A percentile compares a stretch with the other conserved stretches of the same genome.
These are phyloP conservation scores for Alternaria postmessia DNA, from an alignment of 2,329 filamentous ascomycete species.

Conservation along the genomic window DNA sequence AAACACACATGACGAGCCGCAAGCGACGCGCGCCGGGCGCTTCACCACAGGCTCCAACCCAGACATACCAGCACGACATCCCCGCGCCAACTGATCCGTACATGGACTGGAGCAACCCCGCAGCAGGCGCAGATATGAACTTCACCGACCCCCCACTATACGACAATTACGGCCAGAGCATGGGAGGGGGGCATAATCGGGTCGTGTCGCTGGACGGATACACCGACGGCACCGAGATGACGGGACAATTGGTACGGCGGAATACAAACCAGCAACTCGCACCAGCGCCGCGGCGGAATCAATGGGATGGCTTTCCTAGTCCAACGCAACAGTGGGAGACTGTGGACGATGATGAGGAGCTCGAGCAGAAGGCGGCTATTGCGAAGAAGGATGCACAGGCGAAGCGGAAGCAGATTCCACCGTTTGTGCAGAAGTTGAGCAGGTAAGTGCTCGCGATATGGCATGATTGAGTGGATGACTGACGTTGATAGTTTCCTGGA, in stretches of 20 bases:
- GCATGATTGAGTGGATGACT: conserved; percentile 1
- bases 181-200: conserved; percentile 35
- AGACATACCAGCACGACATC: conserved; percentile 56
- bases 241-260: conserved; percentile 57
- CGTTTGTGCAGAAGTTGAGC: conserved; percentile 97
- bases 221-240: conserved; percentile 33
- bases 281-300: conserved; percentile 44
- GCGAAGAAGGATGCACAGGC: conserved; percentile 88
- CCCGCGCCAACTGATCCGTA: conserved; percentile 49
- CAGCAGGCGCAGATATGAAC: conserved; percentile 34
- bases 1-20: conserved; percentile 53
- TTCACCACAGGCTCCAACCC: conserved; percentile 68
- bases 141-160: conserved; percentile 50
- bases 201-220: conserved; percentile 46
- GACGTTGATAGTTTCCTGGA: conserved; percentile 80
- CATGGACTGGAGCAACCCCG: conserved; percentile 47
- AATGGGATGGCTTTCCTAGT: conserved; percentile 52
- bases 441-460: conserved; percentile 67
- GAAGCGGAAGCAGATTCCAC: conserved; percentile 94
- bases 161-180: conserved; percentile 39
- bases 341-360: conserved; percentile 72
- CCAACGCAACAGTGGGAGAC: conserved; percentile 62
- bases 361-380: conserved; percentile 80
- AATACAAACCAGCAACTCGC: conserved; percentile 58
- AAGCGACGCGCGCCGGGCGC: conserved; percentile 80